These are phyloP conservation scores for Aquanectria penicillioides DNA, from an alignment of 2,329 filamentous ascomycete species.

Conservation along the genomic window DNA sequence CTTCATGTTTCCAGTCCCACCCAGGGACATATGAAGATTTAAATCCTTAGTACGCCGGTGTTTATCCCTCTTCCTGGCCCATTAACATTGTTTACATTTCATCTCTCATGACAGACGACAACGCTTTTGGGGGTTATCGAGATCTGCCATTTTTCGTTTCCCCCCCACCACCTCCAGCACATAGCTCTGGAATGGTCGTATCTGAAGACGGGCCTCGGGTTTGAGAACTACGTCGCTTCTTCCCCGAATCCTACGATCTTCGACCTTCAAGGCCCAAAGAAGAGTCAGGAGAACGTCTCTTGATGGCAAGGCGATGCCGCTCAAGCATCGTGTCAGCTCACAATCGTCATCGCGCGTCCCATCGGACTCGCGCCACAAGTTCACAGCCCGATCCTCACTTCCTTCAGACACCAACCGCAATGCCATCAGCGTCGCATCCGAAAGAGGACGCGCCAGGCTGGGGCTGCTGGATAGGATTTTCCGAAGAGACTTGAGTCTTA, in stretches of 20 bases:
- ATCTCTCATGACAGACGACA: conserved; percentile 36
- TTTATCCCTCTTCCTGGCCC: conserved; percentile 18
- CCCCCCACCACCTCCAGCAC: conserved; percentile 36
- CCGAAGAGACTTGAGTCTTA: conserved; percentile 70
- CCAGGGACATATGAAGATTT: conserved; percentile 27
- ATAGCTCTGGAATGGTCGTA: conserved; percentile 38
- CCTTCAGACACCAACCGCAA: conserved; percentile 76
- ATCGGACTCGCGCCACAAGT: conserved; percentile 44
- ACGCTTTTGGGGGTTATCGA: conserved; percentile 27
- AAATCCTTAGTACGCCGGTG: conserved; percentile 33
- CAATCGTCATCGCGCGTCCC: conserved; percentile 50
- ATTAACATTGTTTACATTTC: conserved; percentile 24
- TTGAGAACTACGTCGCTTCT: conserved; percentile 35
- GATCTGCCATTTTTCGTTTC: conserved; percentile 32
- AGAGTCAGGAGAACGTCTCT: conserved; percentile 60
- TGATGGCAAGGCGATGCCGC: conserved; percentile 54
- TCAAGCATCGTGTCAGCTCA: conserved; percentile 50
- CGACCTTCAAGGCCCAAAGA: conserved; percentile 56
- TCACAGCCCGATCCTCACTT: conserved; percentile 58
- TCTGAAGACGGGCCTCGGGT: conserved; percentile 37
- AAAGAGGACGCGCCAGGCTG: conserved; percentile 76
- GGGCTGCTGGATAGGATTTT: conserved; percentile 79
- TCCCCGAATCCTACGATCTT: conserved; percentile 50
- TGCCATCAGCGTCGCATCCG: conserved; percentile 78
- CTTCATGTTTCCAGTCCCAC: conserved; percentile 26